Evolutionary conservation across 768 basidiomycete species (phyloP), one percentile per base, ranked within the genome.

Genomic region (Gymnopilus dilepis): DNA sequence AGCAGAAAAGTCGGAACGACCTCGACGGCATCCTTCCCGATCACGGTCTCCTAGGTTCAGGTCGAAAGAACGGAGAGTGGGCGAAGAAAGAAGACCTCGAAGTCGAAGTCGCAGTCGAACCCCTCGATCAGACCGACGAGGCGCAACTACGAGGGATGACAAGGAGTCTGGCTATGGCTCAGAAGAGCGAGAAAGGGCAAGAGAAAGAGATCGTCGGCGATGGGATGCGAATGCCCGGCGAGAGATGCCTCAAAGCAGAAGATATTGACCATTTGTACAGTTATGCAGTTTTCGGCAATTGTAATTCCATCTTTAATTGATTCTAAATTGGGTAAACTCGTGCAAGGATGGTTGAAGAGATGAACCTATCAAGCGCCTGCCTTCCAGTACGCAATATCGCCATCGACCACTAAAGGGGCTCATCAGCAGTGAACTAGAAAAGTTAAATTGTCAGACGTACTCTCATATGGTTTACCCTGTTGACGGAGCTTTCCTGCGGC

Each of bases 381-480:
- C 73, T 95, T 95, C 94, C 94, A 96, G 78, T 94, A 94, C 1
- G 92, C 92, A 72, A 95, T 95, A 67, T 95, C 93, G 26, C 93
- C 93, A 67, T 95, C 93, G 21, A 88, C 68, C 92, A 94, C 92
- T 92, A 53, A 4, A 52, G 45, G 54, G 38, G 43, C 7, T 8
- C 4, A 37, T 6, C 52, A 60, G 38, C 21, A 65, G 53, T 12
- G 15, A 34, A 37, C 61, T 38, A 60, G 48, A n/a, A 13, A 15
- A 33, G 26, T 9, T 42, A 1, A 37, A 50, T 9, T 22, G 30
- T 40, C 22, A 38, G 19, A 82, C 91, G 67, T 64, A 94, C 92
- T 94, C 77, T 97, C 95, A 73, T 96, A 99, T 2, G 95, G 92
- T 75, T 98, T 98, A 65, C 97, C 97, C 74, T 97, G 95, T 72